Evolutionary conservation across 352 stramenopile genomes (phyloP).

Genomic region (Peronospora belbahrii): DNA sequence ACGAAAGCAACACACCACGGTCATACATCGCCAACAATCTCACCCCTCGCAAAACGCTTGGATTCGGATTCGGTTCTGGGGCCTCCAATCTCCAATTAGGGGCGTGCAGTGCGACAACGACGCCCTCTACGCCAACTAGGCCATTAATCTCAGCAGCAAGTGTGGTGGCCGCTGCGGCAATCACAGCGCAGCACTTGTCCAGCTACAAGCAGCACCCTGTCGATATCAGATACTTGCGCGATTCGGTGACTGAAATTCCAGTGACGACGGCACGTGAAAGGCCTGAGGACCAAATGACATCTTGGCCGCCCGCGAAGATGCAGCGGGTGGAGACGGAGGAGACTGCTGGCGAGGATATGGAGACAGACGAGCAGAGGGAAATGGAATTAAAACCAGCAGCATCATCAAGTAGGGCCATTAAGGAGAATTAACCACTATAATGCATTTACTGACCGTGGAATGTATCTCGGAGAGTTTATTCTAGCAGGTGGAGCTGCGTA

Average conservation of each 20-base stretch:
- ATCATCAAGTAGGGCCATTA: conserved; percentile 3
- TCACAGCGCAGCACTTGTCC: conserved; percentile 45
- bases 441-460: conserved; percentile 26
- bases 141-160: conserved; percentile 31
- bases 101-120: conserved; percentile 28
- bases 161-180: conserved; percentile 26
- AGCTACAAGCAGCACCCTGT: conserved; percentile 61
- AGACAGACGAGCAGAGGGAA: conserved; percentile 24
- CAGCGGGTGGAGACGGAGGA: conserved; percentile 25
- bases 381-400: conserved; percentile 22
- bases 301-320: conserved; percentile 26
- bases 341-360: conserved; percentile 31
- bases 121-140: conserved; percentile 18
- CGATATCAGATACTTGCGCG: conserved; percentile 59
- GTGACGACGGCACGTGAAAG: conserved; percentile 8
- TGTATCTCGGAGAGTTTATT: conserved; percentile 26
- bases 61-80: conserved; percentile 29
- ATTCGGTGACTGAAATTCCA: conserved; percentile 30
- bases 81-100: conserved; percentile 36
- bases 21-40: conserved; percentile 73
- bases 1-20: conserved; percentile 58
- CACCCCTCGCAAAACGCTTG: conserved; percentile 32
- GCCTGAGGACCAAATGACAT: conserved; percentile 20
- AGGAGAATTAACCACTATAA: conserved; percentile 3
- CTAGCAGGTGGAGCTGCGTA: conserved; percentile 21